Evolutionary conservation across 192 early-diverging fungal species (phyloP).

Genomic region (Neocallimastix lanati): DNA sequence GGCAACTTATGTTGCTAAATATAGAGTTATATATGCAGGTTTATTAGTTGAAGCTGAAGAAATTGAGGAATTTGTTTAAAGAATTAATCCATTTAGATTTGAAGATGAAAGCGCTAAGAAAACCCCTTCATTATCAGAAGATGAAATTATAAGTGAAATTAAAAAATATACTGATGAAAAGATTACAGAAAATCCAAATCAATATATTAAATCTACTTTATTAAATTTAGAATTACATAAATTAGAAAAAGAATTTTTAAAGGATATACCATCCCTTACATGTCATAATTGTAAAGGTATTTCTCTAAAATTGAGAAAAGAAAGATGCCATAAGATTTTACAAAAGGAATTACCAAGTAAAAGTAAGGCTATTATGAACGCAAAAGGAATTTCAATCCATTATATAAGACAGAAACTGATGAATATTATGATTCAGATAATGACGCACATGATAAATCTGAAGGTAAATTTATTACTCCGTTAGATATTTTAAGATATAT

Average conservation of each 20-base stretch:
- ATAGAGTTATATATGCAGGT: constrained; percentile 69
- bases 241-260: constrained; percentile 25
- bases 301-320: constrained; percentile 55
- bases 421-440: neutral
- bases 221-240: constrained; percentile 20
- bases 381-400: constrained; percentile 21
- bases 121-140: constrained; percentile 1
- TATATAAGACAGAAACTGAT: neutral
- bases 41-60: constrained; percentile 64
- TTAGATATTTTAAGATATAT: constrained; percentile 63
- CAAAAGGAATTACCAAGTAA: constrained; percentile 50
- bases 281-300: constrained; percentile 48
- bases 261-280: constrained; percentile 18
- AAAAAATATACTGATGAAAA: constrained; percentile 14
- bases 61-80: constrained; percentile 43
- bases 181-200: neutral
- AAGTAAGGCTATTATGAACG: constrained; percentile 35
- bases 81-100: constrained; percentile 2
- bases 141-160: constrained; percentile 8
- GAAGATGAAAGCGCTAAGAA: neutral
- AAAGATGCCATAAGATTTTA: constrained; percentile 72
- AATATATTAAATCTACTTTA: constrained; percentile 14
- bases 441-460: neutral
- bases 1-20: constrained; percentile 42
- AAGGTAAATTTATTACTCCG: constrained; percentile 36